Evolutionary conservation across 2,329 filamentous ascomycete genomes (phyloP), one percentile per base, ranked within the genome.

Genomic region (Phialophora chinensis): DNA sequence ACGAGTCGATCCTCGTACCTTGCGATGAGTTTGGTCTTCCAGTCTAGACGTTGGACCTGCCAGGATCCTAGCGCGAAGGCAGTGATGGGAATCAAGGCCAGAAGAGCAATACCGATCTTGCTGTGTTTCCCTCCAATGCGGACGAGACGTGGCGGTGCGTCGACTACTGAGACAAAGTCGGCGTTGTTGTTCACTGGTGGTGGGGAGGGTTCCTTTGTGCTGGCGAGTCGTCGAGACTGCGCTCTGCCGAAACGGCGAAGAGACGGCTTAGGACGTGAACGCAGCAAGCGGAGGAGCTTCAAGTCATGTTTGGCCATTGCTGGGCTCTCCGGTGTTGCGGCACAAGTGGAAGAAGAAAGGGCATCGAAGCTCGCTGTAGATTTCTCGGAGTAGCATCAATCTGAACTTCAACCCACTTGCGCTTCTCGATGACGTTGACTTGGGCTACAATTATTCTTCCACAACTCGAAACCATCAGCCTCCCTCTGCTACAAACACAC

Each of bases 1-100:
- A 97, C 86, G 42, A 99, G 86, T 4, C 94, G 91, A 82, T 99
- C 93, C 80, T 98, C 95, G 78, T 91, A 92, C 73, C 90, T 92
- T 66, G 94, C 92, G 68, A 99, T 89, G 12, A 99, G 84, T 54
- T 96, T 91, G 3, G 92, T 93, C 78, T 99, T 99, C 93, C 94
- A 97, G 66, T 89, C 88, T 1, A 99, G 86, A 11, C 95, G 90
- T 77, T 96, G 88, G 62, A 99, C 91, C 78, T 99, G 95, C 95
- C 95, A 99, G 70, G 92, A 92, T 33, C 95, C 95, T 17, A 99
- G 88, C 62, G 84, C 83, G 78, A 99, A 97, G 11, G 95, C 92
- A 0, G 93, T 97, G 67, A 97, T 80, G 57, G 95, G 95, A 74
- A 99, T 98, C 60, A 96, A 80, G 49, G 92, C 91, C 84, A 73